Percentiles rank a stretch among this genome's conserved stretches.
Conservation (phyloP, 176 grass and related monocot species). For the Raddia distichophylla region DNA sequence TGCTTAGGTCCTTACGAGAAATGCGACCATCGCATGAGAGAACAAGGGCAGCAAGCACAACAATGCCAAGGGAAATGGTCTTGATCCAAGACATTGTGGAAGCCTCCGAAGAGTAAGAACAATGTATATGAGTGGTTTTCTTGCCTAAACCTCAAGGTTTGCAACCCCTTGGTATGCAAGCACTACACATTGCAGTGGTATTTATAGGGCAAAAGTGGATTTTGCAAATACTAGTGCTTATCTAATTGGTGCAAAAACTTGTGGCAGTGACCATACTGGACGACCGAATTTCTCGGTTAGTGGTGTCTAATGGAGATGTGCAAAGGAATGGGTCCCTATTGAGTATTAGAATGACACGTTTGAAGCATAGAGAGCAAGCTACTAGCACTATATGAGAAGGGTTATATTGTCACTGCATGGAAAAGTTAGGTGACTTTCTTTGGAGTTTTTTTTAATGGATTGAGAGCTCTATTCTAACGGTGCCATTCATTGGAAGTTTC, state of each 20-base stretch:
- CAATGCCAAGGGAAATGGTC: constrained; percentile 13
- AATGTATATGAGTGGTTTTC: neutral
- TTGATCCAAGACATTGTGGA: constrained; percentile 13
- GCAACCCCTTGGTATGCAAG: constrained; percentile 1
- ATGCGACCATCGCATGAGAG: constrained; percentile 22
- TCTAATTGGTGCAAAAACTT: constrained; percentile 14
- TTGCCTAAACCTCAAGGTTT: neutral
- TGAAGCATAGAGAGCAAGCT: constrained; percentile 1
- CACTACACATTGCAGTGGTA: neutral
- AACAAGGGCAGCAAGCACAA: constrained; percentile 31
- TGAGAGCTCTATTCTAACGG: neutral
- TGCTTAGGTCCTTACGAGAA: constrained; percentile 34
- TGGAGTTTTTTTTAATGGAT: no score
- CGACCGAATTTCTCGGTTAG: constrained; percentile 17
- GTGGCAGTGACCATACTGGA: constrained; percentile 43
- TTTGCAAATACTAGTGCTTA: neutral
- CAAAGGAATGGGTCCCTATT: neutral
- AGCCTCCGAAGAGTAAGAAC: neutral
- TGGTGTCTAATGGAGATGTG: constrained; percentile 15
- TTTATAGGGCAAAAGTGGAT: constrained; percentile 33
- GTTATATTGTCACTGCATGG: neutral
- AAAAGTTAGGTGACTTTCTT: neutral
- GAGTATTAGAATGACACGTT: constrained; percentile 28
- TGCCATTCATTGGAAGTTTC: constrained; percentile 4
- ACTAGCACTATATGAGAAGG: neutral